Evolutionary conservation across 176 grass and related monocot genomes (phyloP), one percentile per base, ranked within the genome.

Genomic region (Phyllostachys edulis): DNA sequence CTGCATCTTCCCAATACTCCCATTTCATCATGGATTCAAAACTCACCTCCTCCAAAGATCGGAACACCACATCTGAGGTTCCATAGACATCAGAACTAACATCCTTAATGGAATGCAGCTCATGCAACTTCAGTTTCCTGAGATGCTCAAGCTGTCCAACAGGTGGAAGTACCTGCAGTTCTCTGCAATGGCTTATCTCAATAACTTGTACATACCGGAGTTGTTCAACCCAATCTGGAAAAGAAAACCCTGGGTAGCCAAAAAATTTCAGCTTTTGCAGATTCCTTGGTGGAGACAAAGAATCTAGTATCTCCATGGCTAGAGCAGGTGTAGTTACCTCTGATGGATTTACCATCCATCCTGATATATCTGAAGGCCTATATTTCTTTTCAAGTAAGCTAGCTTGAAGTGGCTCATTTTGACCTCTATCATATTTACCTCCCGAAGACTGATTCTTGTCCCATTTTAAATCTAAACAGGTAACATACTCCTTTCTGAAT

Each of bases 81-180:
- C 55, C 80, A 63, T 73, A 73, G 14, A 36, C 21, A n/a, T 76
- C 47, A 15, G 34, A 44, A 29, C 7, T 1, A 11, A 76, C 3
- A 76, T 57, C 34, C 49, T 56, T 34, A 68, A 84, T 76, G 5
- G 36, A 67, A 3, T 72, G 62, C 62, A 84, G 44, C 0, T 44
- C 9, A 56, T 56, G 5, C 50, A 42, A 44, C 34, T 34, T 76
- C 15, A 84, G 36, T 44, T 67, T 84, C 6, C 39, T 40, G 38
- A 84, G 82, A 76, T 76, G 61, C 6, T 84, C 82, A 54, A 84
- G 47, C 16, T 84, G 82, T 42, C 61, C 82, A 44, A 84, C 20
- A 15, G 60, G 62, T 0, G 82, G 82, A 76, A 84, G 72, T 20
- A 56, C 17, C 0, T 32, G 16, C 36, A 84, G 3, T 8, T 55